Evolutionary conservation across 371 early-diverging fungal genomes (phyloP).

Genomic region (Batrachochytrium dendrobatidis): DNA sequence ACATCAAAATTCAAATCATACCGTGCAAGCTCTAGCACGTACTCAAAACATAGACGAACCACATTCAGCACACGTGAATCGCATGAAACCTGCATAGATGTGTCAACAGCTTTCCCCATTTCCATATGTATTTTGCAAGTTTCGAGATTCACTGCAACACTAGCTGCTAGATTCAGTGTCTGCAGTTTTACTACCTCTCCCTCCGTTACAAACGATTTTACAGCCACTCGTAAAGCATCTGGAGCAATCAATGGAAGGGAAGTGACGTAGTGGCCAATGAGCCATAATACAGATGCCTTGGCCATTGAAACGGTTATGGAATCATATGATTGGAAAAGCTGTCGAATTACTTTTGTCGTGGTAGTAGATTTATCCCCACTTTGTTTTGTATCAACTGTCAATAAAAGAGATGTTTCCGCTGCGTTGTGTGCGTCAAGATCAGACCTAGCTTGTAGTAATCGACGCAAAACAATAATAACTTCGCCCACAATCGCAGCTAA

Average conservation of each 20-base stretch:
- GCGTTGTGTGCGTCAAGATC: not conserved
- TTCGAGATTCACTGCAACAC: constrained; percentile 24
- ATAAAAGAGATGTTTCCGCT: not conserved
- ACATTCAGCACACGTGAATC: too few species aligned
- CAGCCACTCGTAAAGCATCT: constrained; percentile 72
- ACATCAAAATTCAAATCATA: constrained; percentile 85
- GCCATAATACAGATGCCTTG: constrained; percentile 75
- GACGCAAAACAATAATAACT: constrained; percentile 67
- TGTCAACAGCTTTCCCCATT: not conserved
- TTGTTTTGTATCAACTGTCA: constrained; percentile 1
- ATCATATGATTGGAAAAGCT: constrained; percentile 58
- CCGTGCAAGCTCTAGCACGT: constrained; percentile 75
- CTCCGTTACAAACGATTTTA: constrained; percentile 65
- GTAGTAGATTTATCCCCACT: constrained; percentile 32
- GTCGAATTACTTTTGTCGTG: constrained; percentile 50
- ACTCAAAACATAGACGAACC: constrained; percentile 40
- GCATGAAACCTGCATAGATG: too few species aligned
- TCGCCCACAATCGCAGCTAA: constrained; percentile 55
- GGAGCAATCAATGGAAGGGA: constrained; percentile 54
- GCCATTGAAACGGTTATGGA: constrained; percentile 59
- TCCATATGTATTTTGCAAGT: too few species aligned
- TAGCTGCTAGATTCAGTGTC: constrained; percentile 67
- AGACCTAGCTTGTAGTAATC: constrained; percentile 49
- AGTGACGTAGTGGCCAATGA: constrained; percentile 67
- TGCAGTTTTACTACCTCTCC: constrained; percentile 66